These are phyloP conservation scores for Phytophthora nicotianae DNA, from an alignment of 352 stramenopile genomes.

Conservation along the genomic window DNA sequence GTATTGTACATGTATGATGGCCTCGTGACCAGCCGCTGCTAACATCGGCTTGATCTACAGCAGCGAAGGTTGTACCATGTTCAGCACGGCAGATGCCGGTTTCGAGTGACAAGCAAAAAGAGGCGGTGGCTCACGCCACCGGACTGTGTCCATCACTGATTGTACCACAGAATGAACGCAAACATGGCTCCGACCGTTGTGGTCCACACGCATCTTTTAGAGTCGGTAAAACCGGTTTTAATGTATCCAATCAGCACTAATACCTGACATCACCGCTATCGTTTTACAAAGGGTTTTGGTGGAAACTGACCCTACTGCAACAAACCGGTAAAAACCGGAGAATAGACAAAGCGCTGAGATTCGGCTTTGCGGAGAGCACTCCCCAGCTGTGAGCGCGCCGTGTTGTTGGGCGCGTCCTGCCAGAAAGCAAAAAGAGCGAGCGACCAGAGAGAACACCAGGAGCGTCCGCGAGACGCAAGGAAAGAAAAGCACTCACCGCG, in stretches of 20 bases:
- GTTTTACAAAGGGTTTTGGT: neutral
- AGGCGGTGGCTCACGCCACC: conserved; percentile 19
- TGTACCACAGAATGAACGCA: conserved; percentile 18
- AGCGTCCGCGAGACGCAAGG: neutral
- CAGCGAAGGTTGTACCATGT: too few relatives aligned
- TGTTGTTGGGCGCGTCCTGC: conserved; percentile 28
- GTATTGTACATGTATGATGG: neutral
- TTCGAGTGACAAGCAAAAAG: conserved; percentile 2
- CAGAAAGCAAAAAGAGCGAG: conserved; percentile 50
- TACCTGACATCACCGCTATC: conserved; percentile 1
- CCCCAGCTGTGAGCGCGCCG: conserved; percentile 11
- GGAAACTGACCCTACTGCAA: conserved; percentile 7
- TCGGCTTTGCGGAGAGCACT: conserved; percentile 12
- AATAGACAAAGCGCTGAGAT: conserved; percentile 27
- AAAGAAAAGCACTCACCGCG: conserved; percentile 12
- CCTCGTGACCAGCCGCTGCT: neutral
- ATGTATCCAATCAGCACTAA: conserved; percentile 7
- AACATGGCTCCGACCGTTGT: neutral
- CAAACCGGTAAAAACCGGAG: conserved; percentile 3
- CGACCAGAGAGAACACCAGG: conserved; percentile 4
- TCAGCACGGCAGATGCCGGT: too few relatives aligned
- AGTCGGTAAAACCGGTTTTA: neutral
- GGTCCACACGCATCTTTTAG: neutral
- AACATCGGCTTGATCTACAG: neutral
- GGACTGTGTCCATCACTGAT: conserved; percentile 24